phyloP scores from a whole-genome alignment of 495 filamentous ascomycete species.

The Talaromyces liani region DNA sequence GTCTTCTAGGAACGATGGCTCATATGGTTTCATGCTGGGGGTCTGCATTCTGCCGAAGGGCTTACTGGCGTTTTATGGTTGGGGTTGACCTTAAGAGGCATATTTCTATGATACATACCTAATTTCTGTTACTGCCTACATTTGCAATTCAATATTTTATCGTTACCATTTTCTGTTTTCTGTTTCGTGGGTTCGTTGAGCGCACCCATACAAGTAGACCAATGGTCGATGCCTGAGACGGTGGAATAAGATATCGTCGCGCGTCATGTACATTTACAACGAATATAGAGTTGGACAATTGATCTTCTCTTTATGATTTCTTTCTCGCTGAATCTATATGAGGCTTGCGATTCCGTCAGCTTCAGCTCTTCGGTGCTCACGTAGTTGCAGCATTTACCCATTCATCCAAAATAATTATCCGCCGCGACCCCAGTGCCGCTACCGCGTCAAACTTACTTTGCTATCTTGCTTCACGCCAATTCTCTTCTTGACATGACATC shows the following conservation, averaged over 20 bases:
- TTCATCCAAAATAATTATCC: background rate
- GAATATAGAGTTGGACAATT: too few relatives aligned
- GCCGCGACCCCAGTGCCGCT: background rate
- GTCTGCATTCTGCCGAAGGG: background rate
- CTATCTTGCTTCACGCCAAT: background rate
- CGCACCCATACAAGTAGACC: background rate
- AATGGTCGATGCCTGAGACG: background rate
- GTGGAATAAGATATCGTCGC: background rate
- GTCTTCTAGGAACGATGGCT: background rate
- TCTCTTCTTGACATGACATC: background rate
- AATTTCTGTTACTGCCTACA: background rate
- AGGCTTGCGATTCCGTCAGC: too few relatives aligned
- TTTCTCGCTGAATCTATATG: too few relatives aligned
- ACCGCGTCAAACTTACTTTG: slow-evolving; percentile 5
- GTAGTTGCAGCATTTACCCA: background rate
- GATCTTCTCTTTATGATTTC: too few relatives aligned
- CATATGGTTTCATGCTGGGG: background rate
- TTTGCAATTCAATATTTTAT: background rate
- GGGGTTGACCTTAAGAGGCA: background rate
- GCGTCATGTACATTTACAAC: background rate
- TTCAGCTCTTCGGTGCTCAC: too few relatives aligned
- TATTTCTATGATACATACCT: background rate
- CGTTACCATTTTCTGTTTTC: background rate
- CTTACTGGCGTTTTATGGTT: background rate
- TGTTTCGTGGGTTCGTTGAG: background rate